Evolutionary conservation across 1,139 yeast species (phyloP).

Genomic region (Blastobotrys aristatus): DNA sequence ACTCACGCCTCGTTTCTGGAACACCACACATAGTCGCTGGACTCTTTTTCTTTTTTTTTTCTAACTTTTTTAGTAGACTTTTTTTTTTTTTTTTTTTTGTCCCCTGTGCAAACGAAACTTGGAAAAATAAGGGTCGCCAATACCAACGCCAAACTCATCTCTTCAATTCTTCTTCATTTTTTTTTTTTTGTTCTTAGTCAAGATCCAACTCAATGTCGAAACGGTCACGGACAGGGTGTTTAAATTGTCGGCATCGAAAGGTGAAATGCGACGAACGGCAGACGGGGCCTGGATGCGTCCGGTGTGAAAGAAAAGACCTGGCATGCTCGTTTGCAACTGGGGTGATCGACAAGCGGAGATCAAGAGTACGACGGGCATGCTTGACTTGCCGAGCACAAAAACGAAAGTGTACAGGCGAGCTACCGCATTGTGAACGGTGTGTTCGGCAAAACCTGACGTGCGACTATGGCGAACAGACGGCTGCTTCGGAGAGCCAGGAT

Average conservation of each 20-base stretch:
- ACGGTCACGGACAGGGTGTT: constrained; percentile 9
- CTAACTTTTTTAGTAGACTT: too few relatives aligned
- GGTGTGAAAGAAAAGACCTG: constrained; percentile 6
- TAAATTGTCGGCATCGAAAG: constrained; percentile 10
- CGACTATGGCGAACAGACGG: not conserved
- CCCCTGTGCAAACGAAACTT: too few relatives aligned
- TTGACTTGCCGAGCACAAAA: constrained; percentile 3
- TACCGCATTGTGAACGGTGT: constrained; percentile 5
- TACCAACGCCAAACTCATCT: too few relatives aligned
- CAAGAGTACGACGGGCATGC: constrained; percentile 8
- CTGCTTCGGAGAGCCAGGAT: not conserved
- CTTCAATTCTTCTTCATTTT: too few relatives aligned
- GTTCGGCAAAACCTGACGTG: not conserved
- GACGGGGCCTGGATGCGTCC: constrained; percentile 4
- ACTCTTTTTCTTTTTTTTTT: too few relatives aligned
- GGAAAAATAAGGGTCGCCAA: too few relatives aligned
- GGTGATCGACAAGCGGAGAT: constrained; percentile 2
- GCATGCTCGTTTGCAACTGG: constrained; percentile 7
- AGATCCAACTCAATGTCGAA: too few relatives aligned
- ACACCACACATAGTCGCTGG: too few relatives aligned
- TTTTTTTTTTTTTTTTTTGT: too few relatives aligned
- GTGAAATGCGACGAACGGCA: constrained; percentile 10
- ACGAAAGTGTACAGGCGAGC: constrained; percentile 8
- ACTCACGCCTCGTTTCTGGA: too few relatives aligned
- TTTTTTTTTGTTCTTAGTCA: not conserved